A percentile compares a stretch with the other conserved stretches of the same genome.
phyloP scores from a whole-genome alignment of 2,329 filamentous ascomycete species.

The Annulohypoxylon truncatum region DNA sequence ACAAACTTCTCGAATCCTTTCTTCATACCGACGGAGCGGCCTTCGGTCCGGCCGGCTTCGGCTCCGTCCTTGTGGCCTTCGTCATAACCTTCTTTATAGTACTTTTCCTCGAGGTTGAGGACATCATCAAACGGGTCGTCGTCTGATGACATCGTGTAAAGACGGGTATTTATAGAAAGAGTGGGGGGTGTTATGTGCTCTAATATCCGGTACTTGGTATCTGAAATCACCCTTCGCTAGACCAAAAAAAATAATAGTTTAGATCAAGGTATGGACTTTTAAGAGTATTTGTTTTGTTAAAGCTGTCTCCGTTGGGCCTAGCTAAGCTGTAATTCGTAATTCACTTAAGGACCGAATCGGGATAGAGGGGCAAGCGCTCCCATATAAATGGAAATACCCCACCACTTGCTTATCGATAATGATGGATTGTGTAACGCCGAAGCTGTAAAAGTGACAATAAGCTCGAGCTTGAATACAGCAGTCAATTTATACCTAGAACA shows the following conservation, averaged over 20 bases:
- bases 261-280: neutral
- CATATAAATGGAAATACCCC: neutral
- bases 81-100: conserved; percentile 85
- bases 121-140: conserved; percentile 68
- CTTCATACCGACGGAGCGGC: conserved; percentile 88
- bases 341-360: neutral
- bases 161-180: conserved; percentile 18
- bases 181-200: neutral
- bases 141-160: conserved; percentile 40
- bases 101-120: conserved; percentile 72
- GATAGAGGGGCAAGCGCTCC: conserved; percentile 27
- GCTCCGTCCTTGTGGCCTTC: conserved; percentile 81
- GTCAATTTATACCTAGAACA: neutral
- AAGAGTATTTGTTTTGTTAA: neutral
- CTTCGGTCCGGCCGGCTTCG: conserved; percentile 84
- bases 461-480: neutral
- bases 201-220: too few species aligned
- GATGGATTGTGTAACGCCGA: neutral
- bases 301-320: neutral
- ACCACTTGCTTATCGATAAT: conserved; percentile 13
- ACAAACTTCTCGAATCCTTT: conserved; percentile 94
- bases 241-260: neutral
- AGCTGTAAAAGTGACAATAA: conserved; percentile 12
- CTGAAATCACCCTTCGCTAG: neutral
- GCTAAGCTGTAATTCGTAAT: neutral